Evolutionary conservation across 2,329 filamentous ascomycete species (phyloP).

Genomic region (Apiospora saccharicola): DNA sequence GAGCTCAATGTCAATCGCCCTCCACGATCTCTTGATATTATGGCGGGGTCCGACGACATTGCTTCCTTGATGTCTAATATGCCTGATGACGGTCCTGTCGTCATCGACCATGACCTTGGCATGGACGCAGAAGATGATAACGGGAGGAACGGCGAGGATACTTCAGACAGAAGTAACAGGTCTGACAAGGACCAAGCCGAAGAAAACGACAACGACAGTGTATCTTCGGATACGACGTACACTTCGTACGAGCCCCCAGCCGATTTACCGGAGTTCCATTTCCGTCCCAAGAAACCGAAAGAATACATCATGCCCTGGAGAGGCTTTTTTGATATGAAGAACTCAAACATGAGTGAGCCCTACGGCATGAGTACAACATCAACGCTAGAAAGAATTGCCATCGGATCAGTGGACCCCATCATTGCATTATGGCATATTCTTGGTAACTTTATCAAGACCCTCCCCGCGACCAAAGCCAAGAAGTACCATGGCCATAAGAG

Average conservation of each 20-base stretch:
- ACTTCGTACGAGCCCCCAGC: neutral
- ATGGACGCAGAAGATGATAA: neutral
- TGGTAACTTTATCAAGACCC: neutral
- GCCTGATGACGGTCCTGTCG: neutral
- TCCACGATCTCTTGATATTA: neutral
- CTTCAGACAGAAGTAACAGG: neutral
- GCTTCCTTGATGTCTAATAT: neutral
- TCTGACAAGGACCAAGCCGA: neutral
- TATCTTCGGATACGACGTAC: neutral
- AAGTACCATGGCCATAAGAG: neutral
- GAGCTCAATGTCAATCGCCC: neutral
- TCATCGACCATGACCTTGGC: neutral
- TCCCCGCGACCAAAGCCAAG: neutral
- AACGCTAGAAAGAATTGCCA: neutral
- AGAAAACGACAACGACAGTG: neutral
- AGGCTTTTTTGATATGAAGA: neutral
- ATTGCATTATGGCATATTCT: constrained; percentile 6
- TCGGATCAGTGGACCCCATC: neutral
- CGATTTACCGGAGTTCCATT: neutral
- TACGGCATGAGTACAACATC: neutral
- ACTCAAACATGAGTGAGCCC: neutral
- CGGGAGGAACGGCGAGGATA: neutral
- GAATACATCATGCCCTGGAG: neutral
- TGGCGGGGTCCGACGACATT: neutral
- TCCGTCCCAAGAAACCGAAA: neutral